Percentiles rank a stretch among this genome's conserved stretches.
phyloP scores from a whole-genome alignment of 148 eudicot genomes.

The Beta vulgaris region DNA sequence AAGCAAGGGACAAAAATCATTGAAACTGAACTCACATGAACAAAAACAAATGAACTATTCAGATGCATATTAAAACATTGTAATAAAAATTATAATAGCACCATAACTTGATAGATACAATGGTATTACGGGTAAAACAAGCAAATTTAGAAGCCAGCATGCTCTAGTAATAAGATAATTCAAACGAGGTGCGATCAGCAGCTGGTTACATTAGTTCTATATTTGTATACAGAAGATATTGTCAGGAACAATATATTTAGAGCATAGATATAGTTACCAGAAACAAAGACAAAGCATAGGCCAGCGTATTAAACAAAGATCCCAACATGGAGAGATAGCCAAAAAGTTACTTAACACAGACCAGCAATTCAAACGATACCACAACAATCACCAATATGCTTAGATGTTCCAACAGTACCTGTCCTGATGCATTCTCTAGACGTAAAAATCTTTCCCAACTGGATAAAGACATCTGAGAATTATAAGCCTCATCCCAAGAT shows the following conservation, averaged over 20 bases:
- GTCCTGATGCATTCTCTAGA: constrained; percentile 73
- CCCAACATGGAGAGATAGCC: not conserved
- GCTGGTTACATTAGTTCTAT: not conserved
- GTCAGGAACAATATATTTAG: not conserved
- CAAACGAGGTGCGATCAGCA: not conserved
- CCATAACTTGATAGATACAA: not conserved
- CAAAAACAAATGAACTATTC: not conserved
- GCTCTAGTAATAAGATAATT: too few relatives aligned
- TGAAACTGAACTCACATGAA: not conserved
- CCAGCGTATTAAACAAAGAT: not conserved
- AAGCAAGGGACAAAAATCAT: not conserved
- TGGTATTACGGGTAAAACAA: not conserved
- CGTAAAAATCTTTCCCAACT: constrained; percentile 79
- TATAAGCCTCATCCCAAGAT: constrained; percentile 49
- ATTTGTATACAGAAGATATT: not conserved
- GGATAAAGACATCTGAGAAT: constrained; percentile 32
- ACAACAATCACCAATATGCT: constrained; percentile 3
- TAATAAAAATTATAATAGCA: not conserved
- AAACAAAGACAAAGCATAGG: not conserved
- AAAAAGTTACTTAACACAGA: too few relatives aligned
- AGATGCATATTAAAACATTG: not conserved
- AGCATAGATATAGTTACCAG: too few relatives aligned
- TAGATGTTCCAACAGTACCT: constrained; percentile 36
- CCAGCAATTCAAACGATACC: not conserved
- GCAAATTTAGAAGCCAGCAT: not conserved